A percentile compares a stretch with the other conserved stretches of the same genome.
These are phyloP conservation scores for Macrophomina tecta DNA, from an alignment of 2,329 filamentous ascomycete genomes.

Conservation along the genomic window DNA sequence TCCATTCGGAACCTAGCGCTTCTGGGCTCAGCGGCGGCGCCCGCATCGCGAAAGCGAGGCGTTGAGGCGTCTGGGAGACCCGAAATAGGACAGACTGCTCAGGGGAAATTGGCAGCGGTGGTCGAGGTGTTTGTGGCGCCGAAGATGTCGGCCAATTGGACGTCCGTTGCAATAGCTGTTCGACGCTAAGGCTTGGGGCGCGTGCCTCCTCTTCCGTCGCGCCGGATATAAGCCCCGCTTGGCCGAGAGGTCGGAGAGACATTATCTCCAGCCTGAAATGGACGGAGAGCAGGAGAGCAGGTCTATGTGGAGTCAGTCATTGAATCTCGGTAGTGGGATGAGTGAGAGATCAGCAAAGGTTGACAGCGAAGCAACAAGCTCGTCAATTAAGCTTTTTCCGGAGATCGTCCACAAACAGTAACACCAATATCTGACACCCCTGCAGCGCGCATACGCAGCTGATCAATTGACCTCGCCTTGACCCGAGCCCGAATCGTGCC, in stretches of 20 bases:
- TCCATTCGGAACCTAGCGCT: not conserved
- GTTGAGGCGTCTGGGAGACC: not conserved
- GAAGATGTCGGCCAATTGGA: not conserved
- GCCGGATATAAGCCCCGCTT: not conserved
- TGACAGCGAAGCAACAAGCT: not conserved
- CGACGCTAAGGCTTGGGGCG: not conserved
- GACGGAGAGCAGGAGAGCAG: not conserved
- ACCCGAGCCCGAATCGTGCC: not conserved
- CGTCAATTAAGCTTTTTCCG: conserved; percentile 20
- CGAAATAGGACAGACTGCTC: not conserved
- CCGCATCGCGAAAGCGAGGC: conserved; percentile 5
- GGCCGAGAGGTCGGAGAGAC: not conserved
- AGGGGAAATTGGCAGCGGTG: conserved; percentile 13
- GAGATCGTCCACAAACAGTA: not conserved
- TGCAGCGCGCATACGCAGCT: conserved; percentile 10
- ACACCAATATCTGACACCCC: not conserved
- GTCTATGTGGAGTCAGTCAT: no score
- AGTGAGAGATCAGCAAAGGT: not conserved
- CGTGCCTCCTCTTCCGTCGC: not conserved
- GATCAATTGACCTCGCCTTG: not conserved
- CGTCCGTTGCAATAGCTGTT: not conserved
- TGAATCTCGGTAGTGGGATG: not conserved
- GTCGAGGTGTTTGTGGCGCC: not conserved
- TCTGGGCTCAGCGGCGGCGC: not conserved
- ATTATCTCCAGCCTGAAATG: not conserved